Evolutionary conservation across 768 basidiomycete species (phyloP).

Genomic region (Austroboletus eburneus): DNA sequence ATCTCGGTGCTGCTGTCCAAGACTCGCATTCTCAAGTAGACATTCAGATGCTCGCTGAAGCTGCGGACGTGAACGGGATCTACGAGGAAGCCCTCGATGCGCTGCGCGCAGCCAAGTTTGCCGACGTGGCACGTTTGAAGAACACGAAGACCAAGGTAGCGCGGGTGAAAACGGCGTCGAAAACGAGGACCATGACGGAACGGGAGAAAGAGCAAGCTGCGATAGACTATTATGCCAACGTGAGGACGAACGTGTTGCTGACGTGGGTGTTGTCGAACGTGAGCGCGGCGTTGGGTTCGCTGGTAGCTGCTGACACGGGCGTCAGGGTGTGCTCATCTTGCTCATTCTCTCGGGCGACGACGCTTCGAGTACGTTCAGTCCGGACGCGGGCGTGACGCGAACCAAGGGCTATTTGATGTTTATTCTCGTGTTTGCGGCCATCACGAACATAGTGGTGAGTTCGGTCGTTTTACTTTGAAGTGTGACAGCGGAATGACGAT

Average conservation of each 20-base stretch:
- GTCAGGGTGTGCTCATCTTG: conserved; percentile 64
- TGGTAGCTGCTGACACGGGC: not conserved
- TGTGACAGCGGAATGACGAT: not conserved
- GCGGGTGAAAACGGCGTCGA: conserved; percentile 14
- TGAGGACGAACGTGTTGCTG: conserved; percentile 78
- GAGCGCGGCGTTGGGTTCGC: conserved; percentile 14
- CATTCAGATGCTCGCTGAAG: conserved; percentile 78
- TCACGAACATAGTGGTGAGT: conserved; percentile 62
- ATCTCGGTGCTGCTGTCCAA: conserved; percentile 81
- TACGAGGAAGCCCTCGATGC: conserved; percentile 83
- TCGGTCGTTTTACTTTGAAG: not conserved
- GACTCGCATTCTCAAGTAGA: conserved; percentile 81
- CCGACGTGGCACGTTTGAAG: conserved; percentile 10
- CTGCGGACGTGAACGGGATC: conserved; percentile 76
- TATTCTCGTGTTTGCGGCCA: conserved; percentile 76
- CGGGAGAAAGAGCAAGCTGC: conserved; percentile 71
- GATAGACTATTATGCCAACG: conserved; percentile 84
- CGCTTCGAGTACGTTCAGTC: conserved; percentile 56
- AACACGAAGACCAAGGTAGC: conserved; percentile 7
- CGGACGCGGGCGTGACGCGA: conserved; percentile 43
- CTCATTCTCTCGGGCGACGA: conserved; percentile 61
- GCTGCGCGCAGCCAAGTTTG: conserved; percentile 52
- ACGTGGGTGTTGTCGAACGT: conserved; percentile 86
- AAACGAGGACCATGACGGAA: conserved; percentile 34
- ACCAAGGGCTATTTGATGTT: conserved; percentile 77